Conservation (phyloP, 208 protist species). For the Acanthamoeba healyi region DNA sequence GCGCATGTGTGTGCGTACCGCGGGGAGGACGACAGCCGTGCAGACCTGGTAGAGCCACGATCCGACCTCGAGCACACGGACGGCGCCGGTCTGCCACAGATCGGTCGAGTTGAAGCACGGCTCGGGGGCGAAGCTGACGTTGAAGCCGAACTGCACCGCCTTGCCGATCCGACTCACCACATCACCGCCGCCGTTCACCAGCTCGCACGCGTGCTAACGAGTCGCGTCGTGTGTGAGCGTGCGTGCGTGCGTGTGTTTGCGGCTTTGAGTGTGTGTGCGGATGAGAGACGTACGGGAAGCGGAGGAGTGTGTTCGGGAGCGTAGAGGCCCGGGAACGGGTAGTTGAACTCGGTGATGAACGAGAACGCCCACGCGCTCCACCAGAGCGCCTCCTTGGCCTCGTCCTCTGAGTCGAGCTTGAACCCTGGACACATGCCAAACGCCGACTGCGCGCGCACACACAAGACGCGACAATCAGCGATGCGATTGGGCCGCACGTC, state of each 20-base stretch:
- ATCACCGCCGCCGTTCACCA: neutral
- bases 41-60: constrained; percentile 89
- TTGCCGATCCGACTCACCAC: neutral
- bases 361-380: neutral
- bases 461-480: neutral
- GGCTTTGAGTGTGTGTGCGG: too few relatives aligned
- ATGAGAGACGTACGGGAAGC: neutral
- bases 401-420: neutral
- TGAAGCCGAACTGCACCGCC: neutral
- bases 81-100: neutral
- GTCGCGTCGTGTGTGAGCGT: too few relatives aligned
- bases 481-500: neutral
- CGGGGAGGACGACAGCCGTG: constrained; percentile 87
- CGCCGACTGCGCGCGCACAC: neutral
- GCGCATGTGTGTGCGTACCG: constrained; percentile 19
- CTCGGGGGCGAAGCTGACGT: neutral
- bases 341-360: constrained; percentile 21
- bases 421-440: neutral
- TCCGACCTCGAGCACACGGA: neutral
- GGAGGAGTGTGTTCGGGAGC: neutral
- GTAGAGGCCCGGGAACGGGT: neutral
- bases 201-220: neutral
- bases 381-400: neutral
- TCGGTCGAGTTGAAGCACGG: constrained; percentile 16
- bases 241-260: too few relatives aligned